These are phyloP conservation scores for Trametes coccinea DNA, from an alignment of 768 basidiomycete genomes.

Conservation along the genomic window DNA sequence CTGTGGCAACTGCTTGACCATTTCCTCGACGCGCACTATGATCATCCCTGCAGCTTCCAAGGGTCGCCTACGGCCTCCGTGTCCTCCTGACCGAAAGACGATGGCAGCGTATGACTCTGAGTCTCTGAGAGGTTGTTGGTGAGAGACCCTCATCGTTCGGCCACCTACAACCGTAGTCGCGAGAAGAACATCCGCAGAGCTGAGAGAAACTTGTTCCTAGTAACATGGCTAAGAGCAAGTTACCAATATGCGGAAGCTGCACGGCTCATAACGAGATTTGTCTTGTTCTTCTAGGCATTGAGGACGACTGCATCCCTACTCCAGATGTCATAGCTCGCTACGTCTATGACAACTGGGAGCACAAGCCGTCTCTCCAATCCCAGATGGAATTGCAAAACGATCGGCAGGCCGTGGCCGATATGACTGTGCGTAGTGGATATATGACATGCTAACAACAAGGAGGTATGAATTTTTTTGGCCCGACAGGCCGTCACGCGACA, in stretches of 20 bases:
- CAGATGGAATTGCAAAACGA: not conserved
- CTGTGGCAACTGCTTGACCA: too few relatives aligned
- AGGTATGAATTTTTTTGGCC: not conserved
- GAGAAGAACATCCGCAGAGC: too few relatives aligned
- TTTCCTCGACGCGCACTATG: too few relatives aligned
- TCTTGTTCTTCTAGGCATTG: not conserved
- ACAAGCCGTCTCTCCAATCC: not conserved
- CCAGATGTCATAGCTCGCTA: not conserved
- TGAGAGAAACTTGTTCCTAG: too few relatives aligned
- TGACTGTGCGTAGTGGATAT: not conserved
- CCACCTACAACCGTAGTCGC: too few relatives aligned
- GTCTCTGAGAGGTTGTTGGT: too few relatives aligned
- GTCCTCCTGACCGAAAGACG: too few relatives aligned
- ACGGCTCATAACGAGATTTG: not conserved
- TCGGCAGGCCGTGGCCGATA: not conserved
- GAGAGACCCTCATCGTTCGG: too few relatives aligned
- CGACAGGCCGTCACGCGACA: not conserved
- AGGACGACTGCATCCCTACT: not conserved
- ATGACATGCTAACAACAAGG: not conserved
- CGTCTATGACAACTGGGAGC: not conserved
- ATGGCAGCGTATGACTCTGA: too few relatives aligned
- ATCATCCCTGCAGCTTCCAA: too few relatives aligned
- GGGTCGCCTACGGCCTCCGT: too few relatives aligned
- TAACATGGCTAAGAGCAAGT: not conserved
- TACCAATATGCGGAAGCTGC: not conserved